Evolutionary conservation across 225 moss, liverwort and hornwort species (phyloP), one percentile per base, ranked within the genome.

Genomic region (Ulota crispa): DNA sequence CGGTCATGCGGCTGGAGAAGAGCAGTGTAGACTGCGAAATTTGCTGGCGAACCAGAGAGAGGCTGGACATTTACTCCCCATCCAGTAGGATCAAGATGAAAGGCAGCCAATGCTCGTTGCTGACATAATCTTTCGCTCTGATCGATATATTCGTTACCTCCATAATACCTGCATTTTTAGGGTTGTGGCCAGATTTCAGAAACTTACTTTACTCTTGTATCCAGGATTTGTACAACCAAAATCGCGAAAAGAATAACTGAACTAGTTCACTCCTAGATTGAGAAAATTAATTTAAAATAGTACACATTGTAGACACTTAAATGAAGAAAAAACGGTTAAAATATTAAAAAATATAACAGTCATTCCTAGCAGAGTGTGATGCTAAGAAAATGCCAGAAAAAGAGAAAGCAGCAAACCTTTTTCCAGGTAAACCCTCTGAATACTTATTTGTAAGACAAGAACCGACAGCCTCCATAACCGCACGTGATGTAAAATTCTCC

Each of bases 51-150:
- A 21, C 94, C 94, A 81, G 94, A 96, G 41, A 91, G 86, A 63
- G 94, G 96, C 85, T 96, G 94, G 4, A 94, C 94, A 75, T 96
- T 96, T 34, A 94, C 94, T 81, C 94, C 96, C 96, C 94, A 96
- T 75, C 85, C 75, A 27, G 86, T 80, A 45, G 92, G 54, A 63
- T 93, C 93, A 2, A 91, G 64, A 85, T 89, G 60, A 60, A 96
- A 96, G 8, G 96, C 91, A 60, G 85, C 87, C 81, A 96, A 74
- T 27, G 96, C 96, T 85, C 96, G 88, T 66, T 85, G 73, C 83
- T 94, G 94, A 64, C 94, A 94, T 42, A 96, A 76, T 77, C 84
- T 84, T 84, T 96, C 93, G 36, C 90, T 90, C 82, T 91, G 90
- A 64, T 93, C 94, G 39, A 96, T 96, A 80, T 87, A 93, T 54